Evolutionary conservation across 306 rosid species (phyloP), one percentile per base, ranked within the genome.

Genomic region (Senna tora): DNA sequence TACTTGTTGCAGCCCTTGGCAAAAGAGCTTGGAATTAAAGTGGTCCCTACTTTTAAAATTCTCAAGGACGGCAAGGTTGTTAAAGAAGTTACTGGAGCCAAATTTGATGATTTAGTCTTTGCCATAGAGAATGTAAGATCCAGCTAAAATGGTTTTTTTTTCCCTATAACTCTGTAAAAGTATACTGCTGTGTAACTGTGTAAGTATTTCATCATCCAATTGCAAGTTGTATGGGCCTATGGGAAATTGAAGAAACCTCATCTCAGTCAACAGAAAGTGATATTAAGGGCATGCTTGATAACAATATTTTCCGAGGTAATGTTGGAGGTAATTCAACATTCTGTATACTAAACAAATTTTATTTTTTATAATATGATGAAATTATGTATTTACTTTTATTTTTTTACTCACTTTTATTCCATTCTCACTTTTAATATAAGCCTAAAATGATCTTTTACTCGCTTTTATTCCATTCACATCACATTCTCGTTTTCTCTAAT

Each of bases 1-100:
- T 75, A 56, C 43, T 77, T 84, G 62, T 71, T 71, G 79, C 88
- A 94, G 97, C 76, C 91, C n/a, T 77, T 94, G 82, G 96, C 97
- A n/a, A 94, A 94, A 82, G 99, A 94, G 81, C 95, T 94, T 2
- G 99, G 99, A 65, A 89, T 94, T 55, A 91, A 79, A 80, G 99
- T 89, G 71, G 99, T 94, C 67, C 99, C 99, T 17, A 94, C 99
- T 11, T 94, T 94, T 83, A 94, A 94, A 83, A 89, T 94, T 76
- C 80, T 94, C 49, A 94, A 94, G 84, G 91, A 89, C 75, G 74
- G 13, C 75, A 72, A 89, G 89, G 75, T 91, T 60, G 97, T 89
- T 50, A 91, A 91, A 61, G 97, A 91, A 82, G 91, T 94, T 38
- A 91, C 87, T 0, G 99, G 99, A 21, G 99, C 99, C 36, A 94